These are phyloP conservation scores for Penicillium nordicum DNA, from an alignment of 2,329 filamentous ascomycete genomes.

Conservation along the genomic window DNA sequence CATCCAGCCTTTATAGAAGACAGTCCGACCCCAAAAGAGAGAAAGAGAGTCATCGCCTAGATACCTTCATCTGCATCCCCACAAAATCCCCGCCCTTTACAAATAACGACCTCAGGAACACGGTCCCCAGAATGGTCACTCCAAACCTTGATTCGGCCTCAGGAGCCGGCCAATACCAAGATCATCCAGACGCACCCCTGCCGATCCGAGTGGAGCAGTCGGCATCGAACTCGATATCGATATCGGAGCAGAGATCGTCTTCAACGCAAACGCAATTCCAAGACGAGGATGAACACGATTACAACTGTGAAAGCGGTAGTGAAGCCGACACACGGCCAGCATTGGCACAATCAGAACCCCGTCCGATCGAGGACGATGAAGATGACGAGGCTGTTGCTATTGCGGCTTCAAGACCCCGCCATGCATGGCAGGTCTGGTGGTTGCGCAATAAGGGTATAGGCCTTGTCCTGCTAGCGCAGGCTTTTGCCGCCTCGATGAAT, in stretches of 20 bases:
- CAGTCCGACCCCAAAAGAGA: background rate
- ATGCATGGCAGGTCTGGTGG: constrained; percentile 48
- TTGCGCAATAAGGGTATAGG: constrained; percentile 66
- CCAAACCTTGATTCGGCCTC: background rate
- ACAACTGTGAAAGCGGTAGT: constrained; percentile 2
- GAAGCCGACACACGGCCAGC: background rate
- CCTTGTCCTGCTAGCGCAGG: constrained; percentile 69
- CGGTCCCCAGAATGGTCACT: background rate
- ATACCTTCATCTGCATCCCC: background rate
- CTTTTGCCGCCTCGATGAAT: constrained; percentile 85
- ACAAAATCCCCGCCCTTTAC: constrained; percentile 5
- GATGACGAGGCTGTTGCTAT: background rate
- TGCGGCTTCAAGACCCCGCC: constrained; percentile 17
- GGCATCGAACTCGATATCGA: background rate
- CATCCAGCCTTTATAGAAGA: background rate
- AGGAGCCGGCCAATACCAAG: background rate
- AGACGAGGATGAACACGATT: background rate
- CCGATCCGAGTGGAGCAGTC: constrained; percentile 1
- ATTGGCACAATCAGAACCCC: constrained; percentile 18
- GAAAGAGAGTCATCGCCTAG: background rate
- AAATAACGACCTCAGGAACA: constrained; percentile 2
- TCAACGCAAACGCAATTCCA: background rate
- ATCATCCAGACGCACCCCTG: constrained; percentile 21
- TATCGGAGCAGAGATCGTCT: background rate
- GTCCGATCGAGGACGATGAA: constrained; percentile 12